Evolutionary conservation across 129 eudicot genomes (phyloP), one percentile per base, ranked within the genome.

Genomic region (Calendula officinalis): DNA sequence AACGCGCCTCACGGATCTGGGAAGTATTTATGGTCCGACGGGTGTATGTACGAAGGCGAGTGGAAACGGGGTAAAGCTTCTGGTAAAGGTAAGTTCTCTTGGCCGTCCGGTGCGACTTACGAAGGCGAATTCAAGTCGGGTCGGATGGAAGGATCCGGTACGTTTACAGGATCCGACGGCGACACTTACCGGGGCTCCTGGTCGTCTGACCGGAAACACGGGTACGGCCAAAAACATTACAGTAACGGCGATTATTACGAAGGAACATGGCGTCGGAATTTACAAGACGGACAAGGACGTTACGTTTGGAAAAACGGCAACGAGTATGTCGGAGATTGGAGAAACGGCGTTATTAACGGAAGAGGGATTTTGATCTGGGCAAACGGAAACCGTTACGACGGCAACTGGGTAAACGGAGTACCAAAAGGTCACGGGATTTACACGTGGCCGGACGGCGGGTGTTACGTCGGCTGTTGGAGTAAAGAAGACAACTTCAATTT

Each of bases 321-420:
- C 27, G 37, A 35, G 7, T 57, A 57, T 37, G 37, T 57, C 37
- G 63, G 63, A 36, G 37, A 57, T 8, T 57, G 63, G 63, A 57
- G 37, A 57, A 17, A 27, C 3, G 63, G 63, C 13, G 13, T 12
- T 8, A 37, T 57, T 43, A n/a, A 22, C 37, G 63, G 63, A 35
- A 35, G 63, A 57, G 63, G 63, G 3, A 44, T 57, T 43, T 35
- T 57, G 63, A 57, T 35, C 36, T 57, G 63, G 63, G 15, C 37
- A 12, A 57, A 57, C 9, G 46, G 63, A 7, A 44, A 57, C 37
- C 46, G 13, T 30, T 57, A 35, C 37, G 45, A 57, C 37, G 63
- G 63, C 4, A 35, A 57, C 37, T 37, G 63, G 63, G 13, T 6
- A 36, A 57, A 57, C 9, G 63, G 63, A 32, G 36, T 0, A 35